Conservation (phyloP, 192 early-diverging fungal species). For the Umbelopsis vinacea region DNA sequence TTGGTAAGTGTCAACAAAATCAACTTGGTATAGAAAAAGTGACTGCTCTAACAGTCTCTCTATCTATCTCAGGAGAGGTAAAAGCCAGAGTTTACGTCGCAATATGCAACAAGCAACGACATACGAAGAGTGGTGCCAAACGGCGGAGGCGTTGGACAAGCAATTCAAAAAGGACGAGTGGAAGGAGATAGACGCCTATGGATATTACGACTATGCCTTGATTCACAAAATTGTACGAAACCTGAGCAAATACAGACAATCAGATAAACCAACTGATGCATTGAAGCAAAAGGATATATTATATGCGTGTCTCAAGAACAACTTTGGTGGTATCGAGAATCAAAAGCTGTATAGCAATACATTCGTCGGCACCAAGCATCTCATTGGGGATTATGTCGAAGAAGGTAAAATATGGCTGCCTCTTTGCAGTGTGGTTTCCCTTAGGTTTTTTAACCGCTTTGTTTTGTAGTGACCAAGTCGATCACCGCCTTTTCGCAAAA, state of each 20-base stretch:
- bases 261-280: constrained; percentile 40
- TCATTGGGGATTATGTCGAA: constrained; percentile 69
- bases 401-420: constrained; percentile 49
- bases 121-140: constrained; percentile 67
- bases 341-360: constrained; percentile 71
- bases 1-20: constrained; percentile 47
- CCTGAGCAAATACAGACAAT: constrained; percentile 40
- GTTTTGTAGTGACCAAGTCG: constrained; percentile 49
- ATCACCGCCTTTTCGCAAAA: constrained; percentile 43
- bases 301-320: constrained; percentile 67
- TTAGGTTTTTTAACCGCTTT: neutral
- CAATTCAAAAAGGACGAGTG: constrained; percentile 74
- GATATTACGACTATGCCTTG: constrained; percentile 67
- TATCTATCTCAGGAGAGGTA: constrained; percentile 53
- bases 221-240: constrained; percentile 63
- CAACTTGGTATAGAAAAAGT: neutral
- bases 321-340: constrained; percentile 81
- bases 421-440: neutral
- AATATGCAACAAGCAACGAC: constrained; percentile 54
- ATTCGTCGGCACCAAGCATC: constrained; percentile 74
- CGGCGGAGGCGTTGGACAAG: constrained; percentile 62
- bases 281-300: constrained; percentile 55
- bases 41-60: neutral
- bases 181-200: constrained; percentile 62
- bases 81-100: constrained; percentile 48